These are phyloP conservation scores for Paecilomyces fulvus DNA, from an alignment of 2,329 filamentous ascomycete species.

Conservation along the genomic window DNA sequence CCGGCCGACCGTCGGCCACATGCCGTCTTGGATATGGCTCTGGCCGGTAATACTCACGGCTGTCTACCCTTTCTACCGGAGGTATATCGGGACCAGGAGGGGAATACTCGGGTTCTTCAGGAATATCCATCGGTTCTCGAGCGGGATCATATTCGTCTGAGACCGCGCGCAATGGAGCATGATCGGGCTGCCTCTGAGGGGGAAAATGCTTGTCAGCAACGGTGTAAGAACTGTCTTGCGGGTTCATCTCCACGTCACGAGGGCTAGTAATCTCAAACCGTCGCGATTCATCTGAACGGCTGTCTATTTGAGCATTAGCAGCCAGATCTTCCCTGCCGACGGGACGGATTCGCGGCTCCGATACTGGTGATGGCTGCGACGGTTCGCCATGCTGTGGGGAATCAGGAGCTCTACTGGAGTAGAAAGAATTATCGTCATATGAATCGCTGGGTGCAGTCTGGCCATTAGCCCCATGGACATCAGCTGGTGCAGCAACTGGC, in stretches of 20 bases:
- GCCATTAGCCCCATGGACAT: constrained; percentile 45
- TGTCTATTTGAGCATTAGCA: constrained; percentile 25
- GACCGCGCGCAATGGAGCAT: constrained; percentile 11
- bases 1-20: constrained; percentile 29
- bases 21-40: constrained; percentile 29
- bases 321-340: constrained; percentile 23
- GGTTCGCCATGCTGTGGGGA: constrained; percentile 48
- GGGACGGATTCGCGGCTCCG: constrained; percentile 7
- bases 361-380: constrained; percentile 20
- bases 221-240: constrained; percentile 28
- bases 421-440: constrained; percentile 89
- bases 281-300: constrained; percentile 27
- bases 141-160: constrained; percentile 13
- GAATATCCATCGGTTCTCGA: constrained; percentile 21
- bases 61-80: constrained; percentile 20
- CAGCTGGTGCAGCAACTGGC: constrained; percentile 52
- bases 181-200: constrained; percentile 21
- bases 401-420: constrained; percentile 82
- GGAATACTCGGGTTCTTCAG: constrained; percentile 42
- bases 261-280: constrained; percentile 30
- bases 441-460: constrained; percentile 66
- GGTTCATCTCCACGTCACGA: constrained; percentile 29
- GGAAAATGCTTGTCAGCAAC: constrained; percentile 27
- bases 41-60: constrained; percentile 15
- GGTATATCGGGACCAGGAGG: constrained; percentile 35